Percentiles rank a stretch among this genome's conserved stretches.
Evolutionary conservation across 2,329 filamentous ascomycete genomes (phyloP).

Genomic region (Penicillium sp.): DNA sequence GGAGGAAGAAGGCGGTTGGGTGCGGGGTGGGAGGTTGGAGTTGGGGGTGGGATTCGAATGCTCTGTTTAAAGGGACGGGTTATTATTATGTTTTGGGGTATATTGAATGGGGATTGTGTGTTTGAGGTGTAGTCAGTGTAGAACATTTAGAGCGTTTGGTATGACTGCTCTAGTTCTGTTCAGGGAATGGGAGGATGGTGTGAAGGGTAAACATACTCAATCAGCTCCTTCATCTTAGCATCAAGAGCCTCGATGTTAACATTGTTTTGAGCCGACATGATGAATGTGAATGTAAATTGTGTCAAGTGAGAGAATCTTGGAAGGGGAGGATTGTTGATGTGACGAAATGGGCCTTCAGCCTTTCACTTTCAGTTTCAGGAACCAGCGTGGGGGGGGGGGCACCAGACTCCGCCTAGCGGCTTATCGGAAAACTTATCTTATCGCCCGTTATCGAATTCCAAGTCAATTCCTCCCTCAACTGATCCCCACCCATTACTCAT

Average conservation of each 20-base stretch:
- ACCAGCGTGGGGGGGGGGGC: constrained; percentile 1
- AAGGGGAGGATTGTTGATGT: constrained; percentile 24
- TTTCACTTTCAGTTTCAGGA: not conserved
- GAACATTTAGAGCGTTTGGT: not conserved
- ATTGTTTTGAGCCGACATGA: constrained; percentile 25
- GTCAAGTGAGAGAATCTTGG: not conserved
- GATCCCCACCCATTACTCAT: not conserved
- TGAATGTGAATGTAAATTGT: not conserved
- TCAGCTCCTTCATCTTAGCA: constrained; percentile 34
- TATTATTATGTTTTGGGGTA: not conserved
- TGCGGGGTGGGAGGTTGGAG: constrained; percentile 40
- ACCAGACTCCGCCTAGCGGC: not conserved
- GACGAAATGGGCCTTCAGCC: constrained; percentile 10
- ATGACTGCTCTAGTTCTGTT: not conserved
- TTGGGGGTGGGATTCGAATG: constrained; percentile 40
- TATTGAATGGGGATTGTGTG: not conserved
- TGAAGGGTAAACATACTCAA: constrained; percentile 25
- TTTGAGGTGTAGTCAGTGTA: no score
- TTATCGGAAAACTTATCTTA: constrained; percentile 5
- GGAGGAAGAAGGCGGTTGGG: constrained; percentile 57
- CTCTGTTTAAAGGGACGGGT: constrained; percentile 25
- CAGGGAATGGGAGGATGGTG: not conserved
- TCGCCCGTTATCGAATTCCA: not conserved
- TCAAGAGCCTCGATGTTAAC: constrained; percentile 29
- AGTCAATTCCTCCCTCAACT: not conserved